Evolutionary conservation across 495 filamentous ascomycete genomes (phyloP), one percentile per base, ranked within the genome.

Genomic region (Annulohypoxylon moriforme): DNA sequence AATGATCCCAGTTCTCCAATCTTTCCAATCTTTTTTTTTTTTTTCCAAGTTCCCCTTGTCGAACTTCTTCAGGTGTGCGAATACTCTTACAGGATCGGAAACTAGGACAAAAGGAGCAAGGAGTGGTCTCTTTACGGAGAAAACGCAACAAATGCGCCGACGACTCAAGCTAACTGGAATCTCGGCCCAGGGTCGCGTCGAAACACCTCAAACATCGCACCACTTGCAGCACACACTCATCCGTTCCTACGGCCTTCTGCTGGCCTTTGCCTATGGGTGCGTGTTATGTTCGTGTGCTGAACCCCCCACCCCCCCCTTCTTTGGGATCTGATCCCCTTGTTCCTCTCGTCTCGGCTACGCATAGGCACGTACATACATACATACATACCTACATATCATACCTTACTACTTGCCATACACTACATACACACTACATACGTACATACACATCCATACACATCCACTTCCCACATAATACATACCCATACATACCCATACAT

Each of bases 201-300:
- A 78, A 78, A 78, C 74, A 78, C 76, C 74, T 78, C 76, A 75
- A 78, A 76, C 74, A 78, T 78, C 71, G 76, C 70, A 78, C 76
- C 70, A 76, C 75, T 69, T 34, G 60, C 67, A 72, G 60, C 58
- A 55, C 72, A 72, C 67, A 46, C 68, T 68, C 67, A 53, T 62
- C 62, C 71, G 67, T 64, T 70, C 71, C 67, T 70, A 71, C 71
- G 59, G 52, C 34, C 36, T 29, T 10, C 55, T 40, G 33, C 33
- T 33, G 34, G 38, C 18, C 20, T 27, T 20, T 46, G 40, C 46
- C 34, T 59, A 20, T 50, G 18, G 24, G 47, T 25, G 47, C 59
- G 55, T 50, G 38, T 49, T 13, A 25, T 57, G 59, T 64, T 46
- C 62, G 59, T 50, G 69, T 71, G 65, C 61, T 73, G 49, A 65